Evolutionary conservation across 202 grass and related monocot genomes (phyloP).

Genomic region (Panicum virgatum): DNA sequence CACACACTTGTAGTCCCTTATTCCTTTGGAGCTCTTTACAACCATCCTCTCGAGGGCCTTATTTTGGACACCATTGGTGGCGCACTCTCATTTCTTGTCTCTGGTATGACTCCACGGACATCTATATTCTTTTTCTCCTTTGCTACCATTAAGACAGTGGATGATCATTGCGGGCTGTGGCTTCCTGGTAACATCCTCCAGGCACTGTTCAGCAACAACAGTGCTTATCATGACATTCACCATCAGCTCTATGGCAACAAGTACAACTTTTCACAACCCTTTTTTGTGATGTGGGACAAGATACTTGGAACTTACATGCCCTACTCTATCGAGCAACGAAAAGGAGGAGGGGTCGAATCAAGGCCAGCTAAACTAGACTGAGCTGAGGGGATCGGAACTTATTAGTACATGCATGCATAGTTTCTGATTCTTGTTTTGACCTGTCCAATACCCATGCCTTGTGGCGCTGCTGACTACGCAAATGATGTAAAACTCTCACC

Average conservation of each 20-base stretch:
- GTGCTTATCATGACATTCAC: conserved; percentile 84
- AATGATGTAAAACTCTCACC: conserved; percentile 31
- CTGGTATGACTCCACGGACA: conserved; percentile 75
- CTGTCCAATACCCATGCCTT: conserved; percentile 19
- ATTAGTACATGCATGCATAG: conserved; percentile 42
- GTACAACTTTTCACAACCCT: conserved; percentile 93
- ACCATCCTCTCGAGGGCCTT: conserved; percentile 83
- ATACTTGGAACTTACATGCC: conserved; percentile 81
- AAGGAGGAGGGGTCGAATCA: conserved; percentile 65
- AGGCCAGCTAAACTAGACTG: conserved; percentile 44
- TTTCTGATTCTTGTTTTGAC: conserved; percentile 34
- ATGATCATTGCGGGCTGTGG: conserved; percentile 89
- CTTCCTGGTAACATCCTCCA: conserved; percentile 83
- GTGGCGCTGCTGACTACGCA: conserved; percentile 30
- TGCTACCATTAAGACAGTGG: conserved; percentile 76
- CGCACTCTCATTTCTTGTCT: conserved; percentile 67
- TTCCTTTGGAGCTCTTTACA: conserved; percentile 88
- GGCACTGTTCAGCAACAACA: conserved; percentile 70
- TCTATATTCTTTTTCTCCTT: conserved; percentile 92
- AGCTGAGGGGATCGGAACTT: conserved; percentile 30
- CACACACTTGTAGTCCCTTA: conserved; percentile 85
- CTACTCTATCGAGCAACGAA: conserved; percentile 59
- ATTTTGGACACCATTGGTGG: conserved; percentile 81
- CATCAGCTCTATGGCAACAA: conserved; percentile 83
- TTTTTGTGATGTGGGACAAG: conserved; percentile 91